Base-by-base conservation (phyloP, 192 early-diverging fungal genomes). In the Powellomyces hirtus region DNA sequence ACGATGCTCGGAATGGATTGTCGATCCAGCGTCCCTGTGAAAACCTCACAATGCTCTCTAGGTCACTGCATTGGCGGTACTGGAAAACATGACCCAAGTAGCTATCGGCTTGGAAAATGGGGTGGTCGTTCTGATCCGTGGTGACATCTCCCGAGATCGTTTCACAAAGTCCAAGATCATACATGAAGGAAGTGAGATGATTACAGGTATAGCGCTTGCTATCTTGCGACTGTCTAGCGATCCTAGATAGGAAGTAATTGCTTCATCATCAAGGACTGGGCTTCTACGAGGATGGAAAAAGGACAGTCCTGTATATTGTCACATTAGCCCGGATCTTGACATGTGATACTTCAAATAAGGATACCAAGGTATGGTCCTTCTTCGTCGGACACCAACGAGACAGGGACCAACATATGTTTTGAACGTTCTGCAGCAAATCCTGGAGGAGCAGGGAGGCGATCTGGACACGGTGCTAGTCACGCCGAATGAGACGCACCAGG, bases 31-130 rank as follows among this genome's bases (percentile, higher is more conserved):
- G n/a, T n/a, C n/a, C n/a, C n/a, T n/a, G n/a, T n/a, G n/a, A n/a
- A n/a, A n/a, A n/a, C n/a, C n/a, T n/a, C n/a, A n/a, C n/a, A n/a
- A n/a, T n/a, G 29, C 0, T 38, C 13, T 66, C 18, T 33, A 79
- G 77, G 81, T 84, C 35, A 84, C 92, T 0, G 85, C 90, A 0
- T 59, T 94, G 44, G 90, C 93, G 44, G 83, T 86, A 11, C 64
- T 94, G 7, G 89, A 91, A 31, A 89, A 89, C 59, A 61, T 94
- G 72, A 84, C 90, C 5, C 97, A 96, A 75, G 80, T 95, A 14
- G 97, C 97, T 14, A 78, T 97, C 35, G 97, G 95, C 2, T 79
- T 98, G 62, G 92, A 93, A 24, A 95, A 94, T 68, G 97, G 97
- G 13, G 87, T 91, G 2, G 94, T 96, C 0, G 76, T 96, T 22